Base-by-base conservation (phyloP, 1,284 basidiomycete genomes). In the Flammula alnicola region DNA sequence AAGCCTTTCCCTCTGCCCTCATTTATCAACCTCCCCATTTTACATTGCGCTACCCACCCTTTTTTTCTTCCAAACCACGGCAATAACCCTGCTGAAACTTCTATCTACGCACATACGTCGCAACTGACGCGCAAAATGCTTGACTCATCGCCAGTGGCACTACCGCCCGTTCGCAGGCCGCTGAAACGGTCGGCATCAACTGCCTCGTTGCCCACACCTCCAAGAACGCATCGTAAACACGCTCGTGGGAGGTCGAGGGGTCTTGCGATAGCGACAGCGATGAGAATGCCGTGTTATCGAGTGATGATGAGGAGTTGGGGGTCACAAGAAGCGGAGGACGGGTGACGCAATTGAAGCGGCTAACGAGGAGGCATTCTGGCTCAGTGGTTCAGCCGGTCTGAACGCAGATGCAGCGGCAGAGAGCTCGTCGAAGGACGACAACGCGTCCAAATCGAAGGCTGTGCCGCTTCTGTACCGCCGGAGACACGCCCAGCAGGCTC, bases 351-450 rank as follows among this genome's bases (percentile, higher is more conserved):
- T 50, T 23, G 58, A 64, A 9, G 61, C 62, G n/a, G 70, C 67
- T 26, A 71, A 70, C 16, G 71, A 76, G 57, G 73, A 76, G 26
- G 71, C 69, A 4, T 77, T 77, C 49, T 77, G 75, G 75, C 54
- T 71, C 49, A 66, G 59, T 44, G 63, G 53, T 31, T n/a, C 58
- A 11, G 19, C 37, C 10, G 20, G 10, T 5, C 5, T 29, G 5
- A 26, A 16, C 12, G 44, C 12, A 6, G 36, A 37, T 3, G 32
- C 49, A 22, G 50, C 29, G 14, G 57, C 47, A 17, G 30, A 44
- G n/a, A 48, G 41, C 19, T 51, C 45, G 16, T 47, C 54, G 12
- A 52, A 43, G 31, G 37, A 41, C 29, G 38, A 27, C 37, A 44
- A 40, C 30, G 20, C 47, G 25, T 14, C 41, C 42, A 35, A 45